Base-by-base conservation (phyloP, 192 early-diverging fungal genomes). In the Coemansia sp. region DNA sequence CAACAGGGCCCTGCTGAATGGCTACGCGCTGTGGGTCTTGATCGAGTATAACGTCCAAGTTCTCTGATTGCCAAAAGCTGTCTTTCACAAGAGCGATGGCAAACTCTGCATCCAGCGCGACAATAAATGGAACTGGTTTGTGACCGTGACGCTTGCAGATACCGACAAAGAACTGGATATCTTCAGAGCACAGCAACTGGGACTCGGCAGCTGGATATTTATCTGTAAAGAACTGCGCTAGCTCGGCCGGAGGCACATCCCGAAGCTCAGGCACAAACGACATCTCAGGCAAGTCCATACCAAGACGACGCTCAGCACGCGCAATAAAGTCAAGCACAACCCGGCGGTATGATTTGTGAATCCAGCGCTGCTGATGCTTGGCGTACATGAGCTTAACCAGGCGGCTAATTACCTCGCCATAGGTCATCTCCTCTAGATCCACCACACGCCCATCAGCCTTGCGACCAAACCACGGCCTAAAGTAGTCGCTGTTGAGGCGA, bases 371-470 rank as follows among this genome's bases (percentile, higher is more conserved):
- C 74, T 94, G 84, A 61, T 90, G 85, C 53, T 82, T 70, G 61
- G 92, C 81, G 73, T 92, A 97, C 81, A 95, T 74, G 40, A 95
- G 87, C 74, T 93, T 91, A 13, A 95, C 85, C 72, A 98, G 64
- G 57, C 96, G 92, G 68, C 88, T 74, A 20, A 91, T 79, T 27
- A 96, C 92, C 68, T 95, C 93, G 52, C 84, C 80, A 72, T 98
- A 98, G 27, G 96, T 96, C 95, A 98, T 96, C 27, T 95, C 93
- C 74, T 92, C 90, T 60, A 98, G 85, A 72, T 95, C 92, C 27
- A 87, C 91, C 46, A 92, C 84, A 3, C 72, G 73, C 13, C 94
- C 93, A 65, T 89, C 87, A 20, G 84, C 75, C 86, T 95, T 96
- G 66, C 87, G 80, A 50, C 94, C 94, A 80, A 98, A 98, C 96